These are phyloP conservation scores for Spinellus fusiger DNA, from an alignment of 192 early-diverging fungal species.

Conservation along the genomic window DNA sequence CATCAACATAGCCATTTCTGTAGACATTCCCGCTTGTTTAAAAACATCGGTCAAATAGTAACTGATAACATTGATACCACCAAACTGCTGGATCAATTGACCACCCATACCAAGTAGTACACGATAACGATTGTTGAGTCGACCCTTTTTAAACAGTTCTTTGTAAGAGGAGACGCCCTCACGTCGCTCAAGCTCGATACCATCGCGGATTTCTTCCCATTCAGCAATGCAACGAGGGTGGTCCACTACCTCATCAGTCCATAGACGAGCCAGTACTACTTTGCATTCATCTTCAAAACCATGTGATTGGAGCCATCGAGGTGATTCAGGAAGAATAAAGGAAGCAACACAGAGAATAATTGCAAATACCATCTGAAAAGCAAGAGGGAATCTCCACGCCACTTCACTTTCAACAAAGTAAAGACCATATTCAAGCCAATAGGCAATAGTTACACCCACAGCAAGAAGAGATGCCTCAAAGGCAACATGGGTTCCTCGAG, in stretches of 20 bases:
- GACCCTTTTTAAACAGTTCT: constrained; percentile 30
- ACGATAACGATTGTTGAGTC: constrained; percentile 33
- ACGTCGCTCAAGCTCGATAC: constrained; percentile 29
- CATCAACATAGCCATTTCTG: constrained; percentile 38
- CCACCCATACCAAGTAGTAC: constrained; percentile 34
- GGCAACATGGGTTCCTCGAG: constrained; percentile 27
- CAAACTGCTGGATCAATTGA: constrained; percentile 33
- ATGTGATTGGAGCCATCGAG: constrained; percentile 32
- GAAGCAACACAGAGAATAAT: constrained; percentile 23
- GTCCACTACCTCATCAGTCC: constrained; percentile 20
- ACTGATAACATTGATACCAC: constrained; percentile 35
- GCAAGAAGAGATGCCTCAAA: constrained; percentile 28
- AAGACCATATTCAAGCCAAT: constrained; percentile 32
- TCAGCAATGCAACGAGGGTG: constrained; percentile 28
- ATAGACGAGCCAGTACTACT: constrained; percentile 27
- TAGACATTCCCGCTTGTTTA: constrained; percentile 44
- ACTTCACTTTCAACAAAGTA: constrained; percentile 28
- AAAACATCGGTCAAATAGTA: constrained; percentile 36
- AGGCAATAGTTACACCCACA: constrained; percentile 30
- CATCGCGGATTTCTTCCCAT: constrained; percentile 31
- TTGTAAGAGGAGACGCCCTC: constrained; percentile 26
- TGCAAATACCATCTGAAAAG: constrained; percentile 32
- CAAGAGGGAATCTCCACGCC: constrained; percentile 32
- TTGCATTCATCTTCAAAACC: constrained; percentile 23
- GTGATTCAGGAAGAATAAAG: constrained; percentile 27